These are phyloP conservation scores for Sporobolomyces phaffii DNA, from an alignment of 768 basidiomycete species.

Conservation along the genomic window DNA sequence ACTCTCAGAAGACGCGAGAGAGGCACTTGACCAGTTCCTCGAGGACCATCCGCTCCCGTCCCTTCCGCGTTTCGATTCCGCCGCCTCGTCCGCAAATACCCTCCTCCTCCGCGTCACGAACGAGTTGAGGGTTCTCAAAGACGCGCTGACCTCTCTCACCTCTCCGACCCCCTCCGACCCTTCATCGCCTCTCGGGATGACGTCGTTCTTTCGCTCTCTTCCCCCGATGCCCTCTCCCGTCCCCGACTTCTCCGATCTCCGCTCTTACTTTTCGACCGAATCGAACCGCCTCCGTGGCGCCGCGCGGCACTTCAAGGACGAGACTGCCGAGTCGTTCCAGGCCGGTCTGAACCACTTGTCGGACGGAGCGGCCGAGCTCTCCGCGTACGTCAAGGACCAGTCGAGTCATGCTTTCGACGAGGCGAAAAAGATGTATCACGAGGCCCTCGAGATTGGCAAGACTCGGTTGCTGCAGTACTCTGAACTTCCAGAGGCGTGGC, in stretches of 20 bases:
- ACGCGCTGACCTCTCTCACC: neutral
- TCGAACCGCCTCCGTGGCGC: slow-evolving; percentile 11
- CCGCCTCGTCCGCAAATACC: slow-evolving; percentile 16
- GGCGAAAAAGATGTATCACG: slow-evolving; percentile 31
- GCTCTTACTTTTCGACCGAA: slow-evolving; percentile 32
- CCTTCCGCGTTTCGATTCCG: slow-evolving; percentile 6
- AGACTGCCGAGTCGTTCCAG: slow-evolving; percentile 8
- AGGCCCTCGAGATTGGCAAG: slow-evolving; percentile 34
- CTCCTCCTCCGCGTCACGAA: slow-evolving; percentile 12
- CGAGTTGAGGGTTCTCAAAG: slow-evolving; percentile 14
- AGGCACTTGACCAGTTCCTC: slow-evolving; percentile 34
- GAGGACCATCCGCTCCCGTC: slow-evolving; percentile 30
- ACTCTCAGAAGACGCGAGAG: slow-evolving; percentile 30
- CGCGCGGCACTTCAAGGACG: slow-evolving; percentile 13
- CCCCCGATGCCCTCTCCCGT: slow-evolving; percentile 12
- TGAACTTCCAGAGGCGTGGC: slow-evolving; percentile 42
- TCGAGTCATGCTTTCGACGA: slow-evolving; percentile 21
- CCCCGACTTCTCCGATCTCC: slow-evolving; percentile 9
- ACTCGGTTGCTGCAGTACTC: slow-evolving; percentile 40
- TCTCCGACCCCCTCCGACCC: neutral
- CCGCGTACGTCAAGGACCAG: slow-evolving; percentile 6
- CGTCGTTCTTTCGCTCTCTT: slow-evolving; percentile 15
- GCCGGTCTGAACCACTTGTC: slow-evolving; percentile 8
- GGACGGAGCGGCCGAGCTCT: slow-evolving; percentile 25
- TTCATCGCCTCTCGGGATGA: neutral